phyloP scores from a whole-genome alignment of 164 flowering plant genomes.

The Buxus sempervirens region DNA sequence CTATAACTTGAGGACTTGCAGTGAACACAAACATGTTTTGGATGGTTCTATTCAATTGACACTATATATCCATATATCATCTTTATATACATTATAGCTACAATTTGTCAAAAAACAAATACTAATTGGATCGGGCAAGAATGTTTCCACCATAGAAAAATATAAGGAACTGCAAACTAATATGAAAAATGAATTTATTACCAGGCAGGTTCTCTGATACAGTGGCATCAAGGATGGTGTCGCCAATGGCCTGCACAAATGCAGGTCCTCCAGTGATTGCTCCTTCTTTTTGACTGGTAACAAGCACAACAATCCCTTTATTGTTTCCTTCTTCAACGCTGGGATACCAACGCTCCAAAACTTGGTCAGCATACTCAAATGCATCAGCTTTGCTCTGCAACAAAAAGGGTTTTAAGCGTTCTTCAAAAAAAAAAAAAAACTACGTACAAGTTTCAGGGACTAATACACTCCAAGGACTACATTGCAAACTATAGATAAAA shows the following conservation, averaged over 20 bases:
- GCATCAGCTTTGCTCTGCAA: slow-evolving; percentile 98
- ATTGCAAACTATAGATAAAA: background rate
- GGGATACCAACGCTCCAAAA: slow-evolving; percentile 93
- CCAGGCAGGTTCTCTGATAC: slow-evolving; percentile 96
- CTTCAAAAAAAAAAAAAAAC: background rate
- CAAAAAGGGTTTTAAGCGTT: background rate
- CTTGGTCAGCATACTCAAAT: slow-evolving; percentile 95
- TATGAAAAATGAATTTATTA: slow-evolving; percentile 18
- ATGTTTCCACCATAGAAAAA: no score
- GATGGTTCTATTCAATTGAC: background rate
- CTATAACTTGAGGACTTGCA: background rate
- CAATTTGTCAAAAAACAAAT: background rate
- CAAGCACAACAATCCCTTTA: slow-evolving; percentile 88
- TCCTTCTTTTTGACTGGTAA: slow-evolving; percentile 97
- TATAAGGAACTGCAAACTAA: background rate
- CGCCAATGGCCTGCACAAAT: slow-evolving; percentile 86
- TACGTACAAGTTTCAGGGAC: background rate
- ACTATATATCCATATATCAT: background rate
- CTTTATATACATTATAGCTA: no score
- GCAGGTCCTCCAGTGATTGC: slow-evolving; percentile 96
- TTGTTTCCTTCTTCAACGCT: slow-evolving; percentile 83
- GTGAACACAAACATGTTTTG: background rate
- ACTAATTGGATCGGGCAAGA: background rate
- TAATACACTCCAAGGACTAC: background rate
- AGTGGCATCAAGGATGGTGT: slow-evolving; percentile 77